phyloP scores from a whole-genome alignment of 495 filamentous ascomycete species.

The Chlorociboria aeruginascens region DNA sequence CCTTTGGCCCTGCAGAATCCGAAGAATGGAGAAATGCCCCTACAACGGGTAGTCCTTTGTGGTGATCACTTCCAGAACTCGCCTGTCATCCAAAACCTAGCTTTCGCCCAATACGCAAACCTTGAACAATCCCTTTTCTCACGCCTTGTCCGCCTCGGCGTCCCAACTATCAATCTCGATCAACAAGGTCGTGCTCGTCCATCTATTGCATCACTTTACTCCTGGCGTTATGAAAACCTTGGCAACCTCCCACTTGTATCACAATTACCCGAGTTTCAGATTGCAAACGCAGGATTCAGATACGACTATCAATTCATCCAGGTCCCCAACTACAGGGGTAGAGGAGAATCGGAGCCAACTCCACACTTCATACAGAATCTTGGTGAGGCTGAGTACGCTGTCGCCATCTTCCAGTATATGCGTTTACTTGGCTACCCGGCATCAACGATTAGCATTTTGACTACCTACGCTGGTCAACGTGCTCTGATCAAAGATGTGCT shows the following conservation, averaged over 20 bases:
- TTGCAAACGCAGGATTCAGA: constrained; percentile 81
- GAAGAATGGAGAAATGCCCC: constrained; percentile 54
- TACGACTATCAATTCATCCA: constrained; percentile 97
- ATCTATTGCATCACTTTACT: constrained; percentile 79
- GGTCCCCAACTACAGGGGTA: constrained; percentile 86
- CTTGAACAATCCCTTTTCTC: constrained; percentile 93
- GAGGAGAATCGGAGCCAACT: constrained; percentile 80
- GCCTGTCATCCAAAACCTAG: constrained; percentile 87
- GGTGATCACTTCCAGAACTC: constrained; percentile 97
- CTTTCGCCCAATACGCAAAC: constrained; percentile 93
- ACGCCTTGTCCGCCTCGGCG: constrained; percentile 77
- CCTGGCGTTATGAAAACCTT: constrained; percentile 81
- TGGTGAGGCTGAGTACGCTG: constrained; percentile 93
- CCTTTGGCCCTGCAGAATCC: constrained; percentile 81
- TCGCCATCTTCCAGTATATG: constrained; percentile 96
- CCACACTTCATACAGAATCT: constrained; percentile 97
- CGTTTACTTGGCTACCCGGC: constrained; percentile 92
- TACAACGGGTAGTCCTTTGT: constrained; percentile 84
- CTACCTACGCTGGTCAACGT: constrained; percentile 90
- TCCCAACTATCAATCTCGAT: constrained; percentile 80
- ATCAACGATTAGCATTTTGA: constrained; percentile 76
- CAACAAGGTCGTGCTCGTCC: constrained; percentile 84
- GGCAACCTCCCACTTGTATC: constrained; percentile 68
- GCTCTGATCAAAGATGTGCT: constrained; percentile 86
- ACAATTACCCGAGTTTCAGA: constrained; percentile 54